phyloP scores from a whole-genome alignment of 805 yeast genomes.

The Metschnikowia borealis region DNA sequence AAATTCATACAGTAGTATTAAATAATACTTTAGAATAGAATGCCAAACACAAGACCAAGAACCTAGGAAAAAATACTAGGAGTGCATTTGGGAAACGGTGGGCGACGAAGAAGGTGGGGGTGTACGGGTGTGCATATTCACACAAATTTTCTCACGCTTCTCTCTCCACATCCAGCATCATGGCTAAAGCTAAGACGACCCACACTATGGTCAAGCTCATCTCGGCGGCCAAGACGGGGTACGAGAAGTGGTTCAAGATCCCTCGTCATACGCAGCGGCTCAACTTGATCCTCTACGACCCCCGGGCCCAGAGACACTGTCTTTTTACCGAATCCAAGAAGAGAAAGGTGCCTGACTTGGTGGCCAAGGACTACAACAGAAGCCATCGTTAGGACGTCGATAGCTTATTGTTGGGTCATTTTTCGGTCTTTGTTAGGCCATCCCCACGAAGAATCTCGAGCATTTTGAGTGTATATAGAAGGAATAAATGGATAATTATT shows the following conservation, averaged over 20 bases:
- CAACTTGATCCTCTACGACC: constrained; percentile 52
- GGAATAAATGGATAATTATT: too few relatives aligned
- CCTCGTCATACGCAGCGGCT: constrained; percentile 80
- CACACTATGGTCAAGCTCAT: constrained; percentile 79
- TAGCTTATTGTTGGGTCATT: too few relatives aligned
- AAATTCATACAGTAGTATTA: too few relatives aligned
- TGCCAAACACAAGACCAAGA: too few relatives aligned
- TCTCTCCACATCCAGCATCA: constrained; percentile 1
- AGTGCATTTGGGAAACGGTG: too few relatives aligned
- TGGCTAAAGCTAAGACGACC: constrained; percentile 60
- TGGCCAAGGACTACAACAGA: constrained; percentile 35
- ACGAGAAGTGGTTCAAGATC: constrained; percentile 70
- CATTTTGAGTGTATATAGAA: too few relatives aligned
- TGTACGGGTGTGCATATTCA: background rate
- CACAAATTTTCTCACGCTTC: constrained; percentile 1
- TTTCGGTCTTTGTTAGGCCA: too few relatives aligned
- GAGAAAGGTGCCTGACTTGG: constrained; percentile 62
- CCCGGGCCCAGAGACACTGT: constrained; percentile 78
- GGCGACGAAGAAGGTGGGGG: background rate
- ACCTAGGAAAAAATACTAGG: background rate
- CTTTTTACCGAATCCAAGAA: constrained; percentile 84
- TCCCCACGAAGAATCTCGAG: too few relatives aligned
- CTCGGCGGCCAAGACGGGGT: constrained; percentile 90
- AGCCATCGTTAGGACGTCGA: constrained; percentile 11
- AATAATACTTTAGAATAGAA: too few relatives aligned